Evolutionary conservation across 352 stramenopile species (phyloP).

Genomic region (Phytopythium sindhum): DNA sequence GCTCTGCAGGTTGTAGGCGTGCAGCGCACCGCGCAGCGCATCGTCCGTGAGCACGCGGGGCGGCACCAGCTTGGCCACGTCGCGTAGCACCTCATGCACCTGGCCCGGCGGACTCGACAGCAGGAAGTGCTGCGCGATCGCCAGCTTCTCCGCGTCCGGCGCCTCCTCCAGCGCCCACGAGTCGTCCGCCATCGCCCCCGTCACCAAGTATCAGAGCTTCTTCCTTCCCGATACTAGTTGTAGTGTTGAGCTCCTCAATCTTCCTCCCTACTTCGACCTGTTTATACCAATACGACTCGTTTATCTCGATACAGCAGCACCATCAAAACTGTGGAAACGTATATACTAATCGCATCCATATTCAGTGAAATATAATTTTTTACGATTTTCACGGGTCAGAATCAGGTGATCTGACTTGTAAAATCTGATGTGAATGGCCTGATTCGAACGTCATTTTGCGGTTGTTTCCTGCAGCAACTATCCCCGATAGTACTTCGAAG

Average conservation of each 20-base stretch:
- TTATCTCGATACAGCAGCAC: not conserved
- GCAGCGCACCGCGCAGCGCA: constrained; percentile 62
- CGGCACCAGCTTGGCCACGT: constrained; percentile 84
- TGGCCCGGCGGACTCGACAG: constrained; percentile 88
- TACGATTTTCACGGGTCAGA: too few relatives aligned
- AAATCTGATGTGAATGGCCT: not conserved
- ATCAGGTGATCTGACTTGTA: not conserved
- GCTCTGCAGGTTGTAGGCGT: constrained; percentile 80
- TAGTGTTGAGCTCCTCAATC: not conserved
- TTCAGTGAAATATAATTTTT: too few relatives aligned
- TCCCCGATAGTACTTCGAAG: too few relatives aligned
- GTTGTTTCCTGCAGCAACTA: too few relatives aligned
- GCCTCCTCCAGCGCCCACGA: constrained; percentile 59
- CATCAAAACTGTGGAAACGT: not conserved
- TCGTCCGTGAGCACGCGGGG: constrained; percentile 63
- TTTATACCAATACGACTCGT: not conserved
- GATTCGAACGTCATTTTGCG: constrained; percentile 2
- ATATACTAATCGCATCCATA: too few relatives aligned
- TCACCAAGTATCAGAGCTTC: too few relatives aligned
- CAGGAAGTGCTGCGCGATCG: constrained; percentile 87
- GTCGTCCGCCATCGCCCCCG: constrained; percentile 56
- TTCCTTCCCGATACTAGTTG: not conserved
- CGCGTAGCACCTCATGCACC: constrained; percentile 82
- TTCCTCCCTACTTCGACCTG: not conserved
- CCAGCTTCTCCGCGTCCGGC: constrained; percentile 86